These are phyloP conservation scores for Coemansia sp. DNA, from an alignment of 192 early-diverging fungal species.

Conservation along the genomic window DNA sequence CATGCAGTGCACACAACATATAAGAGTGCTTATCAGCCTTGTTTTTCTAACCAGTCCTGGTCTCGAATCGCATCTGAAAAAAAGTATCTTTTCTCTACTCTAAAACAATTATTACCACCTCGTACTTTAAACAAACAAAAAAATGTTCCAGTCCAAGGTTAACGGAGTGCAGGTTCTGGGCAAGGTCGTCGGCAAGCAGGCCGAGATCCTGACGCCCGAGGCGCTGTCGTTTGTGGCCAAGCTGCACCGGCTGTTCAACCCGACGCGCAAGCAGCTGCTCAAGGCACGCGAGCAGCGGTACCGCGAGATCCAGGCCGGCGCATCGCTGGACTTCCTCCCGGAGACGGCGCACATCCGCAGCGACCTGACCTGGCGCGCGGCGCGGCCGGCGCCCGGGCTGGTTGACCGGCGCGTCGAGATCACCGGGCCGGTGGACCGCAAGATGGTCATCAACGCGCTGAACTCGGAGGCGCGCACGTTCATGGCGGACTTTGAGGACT, in stretches of 20 bases:
- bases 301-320: conserved; percentile 72
- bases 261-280: conserved; percentile 83
- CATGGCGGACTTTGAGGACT: conserved; percentile 99
- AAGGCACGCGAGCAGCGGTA: conserved; percentile 74
- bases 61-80: too few relatives aligned
- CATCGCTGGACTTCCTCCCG: conserved; percentile 85
- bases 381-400: conserved; percentile 84
- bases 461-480: conserved; percentile 91
- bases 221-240: conserved; percentile 84
- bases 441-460: conserved; percentile 99
- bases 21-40: too few relatives aligned
- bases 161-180: conserved; percentile 71
- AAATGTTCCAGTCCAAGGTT: conserved; percentile 53
- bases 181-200: conserved; percentile 59
- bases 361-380: conserved; percentile 84
- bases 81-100: not conserved
- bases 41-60: too few relatives aligned
- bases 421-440: conserved; percentile 95
- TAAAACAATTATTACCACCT: conserved; percentile 1
- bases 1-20: too few relatives aligned
- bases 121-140: conserved; percentile 1
- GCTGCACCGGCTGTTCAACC: conserved; percentile 88
- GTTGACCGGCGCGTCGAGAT: conserved; percentile 94
- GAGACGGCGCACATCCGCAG: conserved; percentile 89
- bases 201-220: conserved; percentile 76